A percentile compares a stretch with the other conserved stretches of the same genome.
These are phyloP conservation scores for Geranium rotundifolium DNA, from an alignment of 345 rosid genomes.

Conservation along the genomic window DNA sequence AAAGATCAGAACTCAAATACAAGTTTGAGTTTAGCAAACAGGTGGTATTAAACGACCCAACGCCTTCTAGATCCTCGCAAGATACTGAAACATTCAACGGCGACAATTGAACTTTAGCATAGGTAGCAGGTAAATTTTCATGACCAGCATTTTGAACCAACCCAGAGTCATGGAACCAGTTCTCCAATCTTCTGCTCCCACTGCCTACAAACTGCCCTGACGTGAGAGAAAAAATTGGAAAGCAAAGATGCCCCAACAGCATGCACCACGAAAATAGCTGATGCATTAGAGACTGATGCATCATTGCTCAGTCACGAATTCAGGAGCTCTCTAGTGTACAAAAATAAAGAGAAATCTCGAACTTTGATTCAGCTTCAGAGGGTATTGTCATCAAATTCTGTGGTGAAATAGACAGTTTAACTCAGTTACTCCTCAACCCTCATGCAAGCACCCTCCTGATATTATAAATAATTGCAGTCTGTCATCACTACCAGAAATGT, in stretches of 20 bases:
- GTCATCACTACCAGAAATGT: too few relatives aligned
- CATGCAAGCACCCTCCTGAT: not conserved
- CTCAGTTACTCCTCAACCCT: not conserved
- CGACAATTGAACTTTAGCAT: slow-evolving; percentile 1
- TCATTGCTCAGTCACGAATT: slow-evolving; percentile 10
- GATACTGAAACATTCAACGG: slow-evolving; percentile 26
- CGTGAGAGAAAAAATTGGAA: slow-evolving; percentile 24
- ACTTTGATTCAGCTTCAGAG: not conserved
- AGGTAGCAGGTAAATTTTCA: slow-evolving; percentile 10
- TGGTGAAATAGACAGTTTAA: not conserved
- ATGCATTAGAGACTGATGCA: slow-evolving; percentile 36
- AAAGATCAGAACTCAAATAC: slow-evolving; percentile 46
- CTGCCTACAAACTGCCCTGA: slow-evolving; percentile 17
- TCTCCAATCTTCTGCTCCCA: slow-evolving; percentile 13
- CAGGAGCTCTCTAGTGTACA: not conserved
- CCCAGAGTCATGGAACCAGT: slow-evolving; percentile 14
- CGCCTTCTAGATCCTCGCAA: slow-evolving; percentile 73
- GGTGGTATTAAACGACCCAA: slow-evolving; percentile 77
- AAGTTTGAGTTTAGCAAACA: slow-evolving; percentile 69
- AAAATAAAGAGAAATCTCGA: slow-evolving; percentile 4
- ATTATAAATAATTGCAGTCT: too few relatives aligned
- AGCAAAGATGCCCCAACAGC: slow-evolving; percentile 26
- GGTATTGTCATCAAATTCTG: slow-evolving; percentile 1
- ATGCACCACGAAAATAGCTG: slow-evolving; percentile 34
- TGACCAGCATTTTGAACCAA: slow-evolving; percentile 20